Evolutionary conservation across 495 filamentous ascomycete species (phyloP).

Genomic region (Apiosordaria backusii): DNA sequence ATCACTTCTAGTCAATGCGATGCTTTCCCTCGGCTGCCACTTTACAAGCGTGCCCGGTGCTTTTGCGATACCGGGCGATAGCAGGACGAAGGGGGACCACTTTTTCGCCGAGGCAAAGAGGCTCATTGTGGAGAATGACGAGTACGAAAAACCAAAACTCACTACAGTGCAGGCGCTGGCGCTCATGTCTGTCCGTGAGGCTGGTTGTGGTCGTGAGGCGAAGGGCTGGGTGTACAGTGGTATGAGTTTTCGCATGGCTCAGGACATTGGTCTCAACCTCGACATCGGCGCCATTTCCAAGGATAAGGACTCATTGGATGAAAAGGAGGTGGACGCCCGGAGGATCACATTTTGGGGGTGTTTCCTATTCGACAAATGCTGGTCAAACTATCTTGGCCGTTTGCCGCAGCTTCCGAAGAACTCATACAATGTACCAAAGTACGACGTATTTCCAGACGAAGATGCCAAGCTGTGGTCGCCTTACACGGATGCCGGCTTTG

Average conservation of each 20-base stretch:
- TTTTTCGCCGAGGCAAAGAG: slow-evolving; percentile 96
- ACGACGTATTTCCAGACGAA: slow-evolving; percentile 86
- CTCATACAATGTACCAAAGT: slow-evolving; percentile 78
- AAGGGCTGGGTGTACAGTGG: slow-evolving; percentile 98
- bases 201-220: slow-evolving; percentile 89
- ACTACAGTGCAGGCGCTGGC: slow-evolving; percentile 95
- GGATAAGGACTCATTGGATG: slow-evolving; percentile 59
- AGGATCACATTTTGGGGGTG: slow-evolving; percentile 98
- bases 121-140: slow-evolving; percentile 83
- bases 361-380: slow-evolving; percentile 97
- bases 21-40: slow-evolving; percentile 94
- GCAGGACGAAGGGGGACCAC: slow-evolving; percentile 88
- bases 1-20: slow-evolving; percentile 85
- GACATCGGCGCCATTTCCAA: slow-evolving; percentile 61
- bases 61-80: slow-evolving; percentile 64
- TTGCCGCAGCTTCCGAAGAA: slow-evolving; percentile 79
- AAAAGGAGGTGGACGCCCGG: slow-evolving; percentile 83
- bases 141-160: slow-evolving; percentile 83
- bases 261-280: slow-evolving; percentile 90
- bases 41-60: slow-evolving; percentile 77
- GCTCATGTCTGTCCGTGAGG: slow-evolving; percentile 94
- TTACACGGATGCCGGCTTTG: slow-evolving; percentile 79
- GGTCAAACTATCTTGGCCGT: slow-evolving; percentile 96
- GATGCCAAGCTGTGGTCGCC: slow-evolving; percentile 83
- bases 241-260: slow-evolving; percentile 98